Evolutionary conservation across 805 yeast species (phyloP).

Genomic region (Starmera quercuum): DNA sequence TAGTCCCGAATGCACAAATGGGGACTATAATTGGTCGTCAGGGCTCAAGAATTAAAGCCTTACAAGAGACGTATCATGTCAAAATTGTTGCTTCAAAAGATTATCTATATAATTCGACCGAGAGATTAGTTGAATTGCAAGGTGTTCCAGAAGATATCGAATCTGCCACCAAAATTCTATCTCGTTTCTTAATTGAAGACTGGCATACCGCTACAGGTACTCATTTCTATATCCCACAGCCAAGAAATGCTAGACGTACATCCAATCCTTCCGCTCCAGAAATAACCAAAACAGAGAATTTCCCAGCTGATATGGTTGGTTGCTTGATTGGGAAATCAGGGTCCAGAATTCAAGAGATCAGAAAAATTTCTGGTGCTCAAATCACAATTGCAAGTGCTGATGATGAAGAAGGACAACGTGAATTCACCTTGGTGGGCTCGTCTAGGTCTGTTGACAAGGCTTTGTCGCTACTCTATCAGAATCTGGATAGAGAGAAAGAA

Average conservation of each 20-base stretch:
- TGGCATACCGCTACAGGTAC: conserved; percentile 60
- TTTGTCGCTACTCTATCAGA: conserved; percentile 46
- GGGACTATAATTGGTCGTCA: conserved; percentile 84
- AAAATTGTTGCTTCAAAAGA: conserved; percentile 86
- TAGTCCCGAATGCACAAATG: conserved; percentile 79
- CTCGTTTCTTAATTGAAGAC: conserved; percentile 70
- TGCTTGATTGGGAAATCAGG: conserved; percentile 86
- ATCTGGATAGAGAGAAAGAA: conserved; percentile 50
- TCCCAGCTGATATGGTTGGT: conserved; percentile 81
- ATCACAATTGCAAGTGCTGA: conserved; percentile 70
- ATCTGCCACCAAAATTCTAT: conserved; percentile 47
- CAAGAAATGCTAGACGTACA: conserved; percentile 8
- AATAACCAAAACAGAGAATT: conserved; percentile 38
- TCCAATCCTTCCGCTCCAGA: conserved; percentile 4
- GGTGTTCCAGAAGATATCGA: conserved; percentile 63
- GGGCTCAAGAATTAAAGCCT: conserved; percentile 72
- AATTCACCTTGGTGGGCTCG: conserved; percentile 62
- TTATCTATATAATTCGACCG: conserved; percentile 72
- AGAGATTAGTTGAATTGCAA: conserved; percentile 80
- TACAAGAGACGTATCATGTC: conserved; percentile 61
- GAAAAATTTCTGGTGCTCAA: conserved; percentile 70
- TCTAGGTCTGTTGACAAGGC: conserved; percentile 45
- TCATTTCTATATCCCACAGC: conserved; percentile 50
- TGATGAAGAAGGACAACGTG: conserved; percentile 54
- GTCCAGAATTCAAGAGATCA: conserved; percentile 75